phyloP scores from a whole-genome alignment of 495 filamentous ascomycete genomes.

The Extremus antarcticus region DNA sequence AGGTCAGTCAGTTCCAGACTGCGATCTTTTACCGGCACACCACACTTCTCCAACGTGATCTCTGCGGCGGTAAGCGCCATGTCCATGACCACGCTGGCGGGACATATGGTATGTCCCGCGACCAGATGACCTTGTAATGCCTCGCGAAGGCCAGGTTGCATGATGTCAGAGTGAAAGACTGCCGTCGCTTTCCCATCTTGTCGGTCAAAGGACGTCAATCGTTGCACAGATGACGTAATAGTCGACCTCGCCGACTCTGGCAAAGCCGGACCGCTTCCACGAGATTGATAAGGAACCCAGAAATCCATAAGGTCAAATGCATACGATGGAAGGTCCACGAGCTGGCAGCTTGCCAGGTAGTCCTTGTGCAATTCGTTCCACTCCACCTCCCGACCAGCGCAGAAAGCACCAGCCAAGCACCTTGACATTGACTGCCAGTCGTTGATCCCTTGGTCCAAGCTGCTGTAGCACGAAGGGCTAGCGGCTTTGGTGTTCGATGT shows the following conservation, averaged over 20 bases:
- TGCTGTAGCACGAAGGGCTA: constrained; percentile 1
- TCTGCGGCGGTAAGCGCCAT: constrained; percentile 17
- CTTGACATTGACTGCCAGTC: constrained; percentile 8
- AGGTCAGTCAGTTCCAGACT: not conserved
- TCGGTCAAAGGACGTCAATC: constrained; percentile 3
- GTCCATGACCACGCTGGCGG: constrained; percentile 21
- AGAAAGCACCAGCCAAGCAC: constrained; percentile 5
- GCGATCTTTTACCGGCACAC: not conserved
- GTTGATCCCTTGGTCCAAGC: constrained; percentile 7
- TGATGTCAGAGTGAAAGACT: constrained; percentile 7
- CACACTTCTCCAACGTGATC: constrained; percentile 8
- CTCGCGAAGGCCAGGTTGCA: constrained; percentile 10
- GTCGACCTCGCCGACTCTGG: constrained; percentile 1
- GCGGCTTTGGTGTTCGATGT: constrained; percentile 6
- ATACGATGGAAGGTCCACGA: constrained; percentile 51
- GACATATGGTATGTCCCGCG: constrained; percentile 15
- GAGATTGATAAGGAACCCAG: constrained; percentile 68
- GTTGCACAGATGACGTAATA: constrained; percentile 10
- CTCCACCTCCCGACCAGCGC: constrained; percentile 8
- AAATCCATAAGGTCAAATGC: constrained; percentile 72
- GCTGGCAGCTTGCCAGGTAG: constrained; percentile 5
- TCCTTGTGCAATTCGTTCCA: constrained; percentile 21
- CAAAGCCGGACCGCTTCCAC: no score
- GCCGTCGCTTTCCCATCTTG: constrained; percentile 3
- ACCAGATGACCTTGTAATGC: constrained; percentile 20